These are phyloP conservation scores for Stylosanthes scabra DNA, from an alignment of 331 rosid species.

Conservation along the genomic window DNA sequence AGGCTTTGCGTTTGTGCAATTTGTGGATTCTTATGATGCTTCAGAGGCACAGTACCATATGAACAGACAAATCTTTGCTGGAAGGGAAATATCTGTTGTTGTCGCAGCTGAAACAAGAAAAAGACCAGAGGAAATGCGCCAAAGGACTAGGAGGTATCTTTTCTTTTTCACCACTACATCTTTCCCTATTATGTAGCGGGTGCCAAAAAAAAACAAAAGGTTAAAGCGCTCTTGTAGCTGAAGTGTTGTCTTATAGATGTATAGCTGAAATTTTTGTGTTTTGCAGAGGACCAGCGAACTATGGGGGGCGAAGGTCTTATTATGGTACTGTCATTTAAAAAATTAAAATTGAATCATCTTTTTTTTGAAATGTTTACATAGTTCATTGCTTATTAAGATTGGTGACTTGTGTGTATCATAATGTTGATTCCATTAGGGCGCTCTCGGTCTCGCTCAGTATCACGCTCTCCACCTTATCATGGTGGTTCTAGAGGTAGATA, in stretches of 20 bases:
- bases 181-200: not conserved
- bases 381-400: conserved; percentile 26
- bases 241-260: conserved; percentile 23
- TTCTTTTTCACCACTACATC: conserved; percentile 10
- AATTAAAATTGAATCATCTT: not conserved
- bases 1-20: conserved; percentile 98
- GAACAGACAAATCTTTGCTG: conserved; percentile 94
- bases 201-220: not conserved
- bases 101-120: conserved; percentile 98
- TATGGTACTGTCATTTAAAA: conserved; percentile 64
- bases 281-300: conserved; percentile 68
- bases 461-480: conserved; percentile 78
- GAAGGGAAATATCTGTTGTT: conserved; percentile 96
- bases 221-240: not conserved
- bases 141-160: conserved; percentile 73
- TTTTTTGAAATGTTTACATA: not conserved
- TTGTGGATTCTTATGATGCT: conserved; percentile 92
- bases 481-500: conserved; percentile 79
- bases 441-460: conserved; percentile 86
- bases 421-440: conserved; percentile 59
- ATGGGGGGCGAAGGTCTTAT: conserved; percentile 81
- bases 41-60: conserved; percentile 98
- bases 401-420: conserved; percentile 2
- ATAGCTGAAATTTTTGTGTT: conserved; percentile 29
- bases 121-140: conserved; percentile 99